Evolutionary conservation across 225 moss, liverwort and hornwort genomes (phyloP), one percentile per base, ranked within the genome.

Genomic region (Pseudisothecium myosuroides): DNA sequence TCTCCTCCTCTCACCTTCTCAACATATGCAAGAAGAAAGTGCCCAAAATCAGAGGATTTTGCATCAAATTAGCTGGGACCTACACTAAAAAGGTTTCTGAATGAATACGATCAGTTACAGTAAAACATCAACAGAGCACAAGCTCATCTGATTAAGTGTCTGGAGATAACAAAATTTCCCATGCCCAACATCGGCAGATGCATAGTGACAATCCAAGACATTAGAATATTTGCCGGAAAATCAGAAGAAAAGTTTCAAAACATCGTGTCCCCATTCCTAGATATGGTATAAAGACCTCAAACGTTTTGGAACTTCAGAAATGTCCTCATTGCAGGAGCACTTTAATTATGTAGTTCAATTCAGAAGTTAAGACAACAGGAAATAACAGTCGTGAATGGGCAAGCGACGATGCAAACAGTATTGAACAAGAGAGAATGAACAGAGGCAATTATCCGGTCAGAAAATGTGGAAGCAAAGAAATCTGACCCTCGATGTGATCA

Each of bases 401-500:
- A 82, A 76, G 81, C 36, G 32, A 68, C 24, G 76, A 63, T 63
- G 58, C 41, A 76, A 85, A 81, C 31, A 67, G 36, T 58, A 66
- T 36, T 41, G 47, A 72, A 90, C 52, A 86, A 86, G 83, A 60
- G 83, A 87, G 45, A 87, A 68, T 26, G 45, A 67, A 52, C 20
- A 86, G 75, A 39, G 69, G 60, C 90, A 65, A 80, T 32, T 54
- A 54, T 49, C 56, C 49, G 61, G 75, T 83, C 75, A 80, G 52
- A 61, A 49, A 56, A 86, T 65, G 85, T 63, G 80, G n/a, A 80
- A 68, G 75, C 31, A 86, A 83, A 89, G 86, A 90, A 78, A 83
- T 58, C 90, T 94, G 92, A 98, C 98, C 98, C 83, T 96, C 96
- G 86, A 93, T 91, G 87, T 98, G 98, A 93, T 98, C 98, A 76